Percentiles rank a stretch among this genome's conserved stretches.
phyloP scores from a whole-genome alignment of 768 basidiomycete species.

The Dacryopinax primogenitus region DNA sequence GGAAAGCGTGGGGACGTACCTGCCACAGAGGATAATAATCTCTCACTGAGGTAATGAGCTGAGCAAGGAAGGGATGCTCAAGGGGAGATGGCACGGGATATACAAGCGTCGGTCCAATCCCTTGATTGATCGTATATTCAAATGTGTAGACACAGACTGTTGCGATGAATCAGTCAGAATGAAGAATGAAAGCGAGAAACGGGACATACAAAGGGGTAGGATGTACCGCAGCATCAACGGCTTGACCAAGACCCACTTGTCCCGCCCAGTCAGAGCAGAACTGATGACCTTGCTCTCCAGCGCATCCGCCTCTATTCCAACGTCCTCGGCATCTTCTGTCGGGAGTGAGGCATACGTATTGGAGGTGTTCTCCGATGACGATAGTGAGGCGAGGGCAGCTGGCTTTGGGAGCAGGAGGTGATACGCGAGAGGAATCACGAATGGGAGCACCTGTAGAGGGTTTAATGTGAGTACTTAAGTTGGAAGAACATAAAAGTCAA shows the following conservation, averaged over 20 bases:
- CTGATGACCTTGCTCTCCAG: constrained; percentile 29
- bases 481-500: constrained; percentile 3
- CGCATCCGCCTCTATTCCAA: constrained; percentile 30
- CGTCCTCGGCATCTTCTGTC: constrained; percentile 27
- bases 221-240: constrained; percentile 76
- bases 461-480: neutral
- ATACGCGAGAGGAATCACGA: constrained; percentile 65
- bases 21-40: constrained; percentile 97
- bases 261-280: constrained; percentile 45
- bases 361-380: constrained; percentile 11
- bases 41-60: constrained; percentile 66
- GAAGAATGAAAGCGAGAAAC: neutral
- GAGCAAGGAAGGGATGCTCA: constrained; percentile 49
- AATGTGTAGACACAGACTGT: constrained; percentile 58
- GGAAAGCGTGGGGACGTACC: constrained; percentile 33
- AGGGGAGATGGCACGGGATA: constrained; percentile 67
- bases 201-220: constrained; percentile 73
- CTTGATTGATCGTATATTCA: constrained; percentile 91
- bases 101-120: constrained; percentile 77
- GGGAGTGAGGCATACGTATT: constrained; percentile 31
- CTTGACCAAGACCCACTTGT: constrained; percentile 71
- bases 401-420: constrained; percentile 61
- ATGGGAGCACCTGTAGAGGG: constrained; percentile 56
- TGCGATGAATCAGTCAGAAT: neutral
- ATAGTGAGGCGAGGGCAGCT: constrained; percentile 36